phyloP scores from a whole-genome alignment of 1,284 basidiomycete genomes.

The Retiboletus flavoniger region DNA sequence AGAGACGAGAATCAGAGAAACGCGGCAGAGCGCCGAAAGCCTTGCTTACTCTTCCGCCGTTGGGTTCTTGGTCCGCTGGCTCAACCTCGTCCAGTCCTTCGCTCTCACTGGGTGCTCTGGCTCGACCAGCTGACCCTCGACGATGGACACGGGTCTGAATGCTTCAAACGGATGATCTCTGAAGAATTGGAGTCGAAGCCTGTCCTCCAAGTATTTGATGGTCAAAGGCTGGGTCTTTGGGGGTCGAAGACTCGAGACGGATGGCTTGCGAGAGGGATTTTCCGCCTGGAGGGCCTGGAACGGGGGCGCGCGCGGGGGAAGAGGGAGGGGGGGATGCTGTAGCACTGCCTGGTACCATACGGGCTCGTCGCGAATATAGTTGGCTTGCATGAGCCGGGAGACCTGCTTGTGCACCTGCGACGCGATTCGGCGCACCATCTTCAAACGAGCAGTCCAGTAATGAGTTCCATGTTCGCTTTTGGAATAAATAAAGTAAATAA shows the following conservation, averaged over 20 bases:
- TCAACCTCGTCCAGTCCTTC: slow-evolving; percentile 67
- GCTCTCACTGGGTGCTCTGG: slow-evolving; percentile 60
- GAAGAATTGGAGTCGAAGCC: slow-evolving; percentile 89
- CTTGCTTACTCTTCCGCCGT: slow-evolving; percentile 84
- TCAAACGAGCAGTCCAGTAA: not conserved
- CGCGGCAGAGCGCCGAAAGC: slow-evolving; percentile 16
- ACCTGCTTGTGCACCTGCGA: slow-evolving; percentile 88
- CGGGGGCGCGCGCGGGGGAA: slow-evolving; percentile 74
- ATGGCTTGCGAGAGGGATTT: slow-evolving; percentile 27
- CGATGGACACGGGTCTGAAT: slow-evolving; percentile 75
- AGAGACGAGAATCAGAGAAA: slow-evolving; percentile 14
- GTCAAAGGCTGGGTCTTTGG: slow-evolving; percentile 57
- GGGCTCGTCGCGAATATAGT: slow-evolving; percentile 70
- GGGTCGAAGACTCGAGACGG: slow-evolving; percentile 37
- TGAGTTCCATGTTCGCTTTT: not conserved
- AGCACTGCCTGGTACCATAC: slow-evolving; percentile 87
- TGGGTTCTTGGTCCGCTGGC: slow-evolving; percentile 82
- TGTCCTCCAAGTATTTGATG: slow-evolving; percentile 84
- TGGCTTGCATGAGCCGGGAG: slow-evolving; percentile 76
- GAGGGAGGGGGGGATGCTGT: slow-evolving; percentile 82
- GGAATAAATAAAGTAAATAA: not conserved
- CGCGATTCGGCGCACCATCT: slow-evolving; percentile 84
- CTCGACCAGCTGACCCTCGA: slow-evolving; percentile 66
- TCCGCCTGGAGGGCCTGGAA: slow-evolving; percentile 49
- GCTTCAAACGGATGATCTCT: slow-evolving; percentile 96